Evolutionary conservation across 1,139 yeast species (phyloP), one percentile per base, ranked within the genome.

Genomic region (Hyphopichia buzzinii): DNA sequence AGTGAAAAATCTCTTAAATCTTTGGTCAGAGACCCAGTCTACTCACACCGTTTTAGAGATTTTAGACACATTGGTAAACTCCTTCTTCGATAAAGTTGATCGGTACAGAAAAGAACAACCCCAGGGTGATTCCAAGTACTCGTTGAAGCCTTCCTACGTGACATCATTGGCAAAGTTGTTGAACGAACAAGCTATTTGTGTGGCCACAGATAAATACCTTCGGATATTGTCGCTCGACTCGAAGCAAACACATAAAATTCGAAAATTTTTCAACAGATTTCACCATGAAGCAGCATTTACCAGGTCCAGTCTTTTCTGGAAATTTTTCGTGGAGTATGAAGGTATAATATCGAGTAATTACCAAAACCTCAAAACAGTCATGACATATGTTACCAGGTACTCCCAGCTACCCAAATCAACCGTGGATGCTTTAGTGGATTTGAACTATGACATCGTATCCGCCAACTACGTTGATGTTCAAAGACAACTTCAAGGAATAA

Each of bases 221-320:
- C 36, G 33, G 17, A 39, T 27, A 7, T 41, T 29, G 30, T 27
- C 28, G 13, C 36, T 17, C 3, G 29, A 35, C 10, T 21, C 30
- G 3, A 26, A 38, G 6, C 31, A 35, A 5, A 26, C 31, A 13
- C 14, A 17, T 1, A 29, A 30, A 21, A 39, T 54, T 11, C 46
- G 82, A 38, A 64, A 62, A 32, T 59, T 72, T 29, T 69, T 77
- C 44, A 67, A 70, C 40, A 52, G 54, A 11, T 71, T 65, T 43
- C 60, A 73, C 40, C 62, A 61, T 17, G 58, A 63, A 16, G 52
- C 59, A 2, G 48, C 62, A 3, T 48, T 80, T 24, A 56, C 57
- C 33, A 50, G 59, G 4, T 74, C 79, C 2, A 54, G 57, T 3
- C 51, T 65, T 16, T 83, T 80, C 45, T 83, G 89, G 89, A 55